A percentile compares a stretch with the other conserved stretches of the same genome.
Conservation (phyloP, 345 rosid genomes). For the Noccaea bulbosa region DNA sequence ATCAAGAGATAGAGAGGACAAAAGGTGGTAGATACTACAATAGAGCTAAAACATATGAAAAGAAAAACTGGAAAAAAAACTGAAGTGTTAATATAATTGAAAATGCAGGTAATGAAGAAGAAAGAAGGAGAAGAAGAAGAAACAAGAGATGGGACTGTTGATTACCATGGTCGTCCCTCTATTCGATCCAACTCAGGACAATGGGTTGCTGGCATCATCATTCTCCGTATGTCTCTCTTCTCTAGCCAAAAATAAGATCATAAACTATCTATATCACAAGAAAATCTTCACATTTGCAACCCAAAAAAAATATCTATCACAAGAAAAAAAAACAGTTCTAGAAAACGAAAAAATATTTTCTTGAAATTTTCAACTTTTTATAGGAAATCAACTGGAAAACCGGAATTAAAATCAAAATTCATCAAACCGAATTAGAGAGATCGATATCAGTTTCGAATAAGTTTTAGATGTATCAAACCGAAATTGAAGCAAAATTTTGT, state of each 20-base stretch:
- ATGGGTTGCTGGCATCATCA: conserved; percentile 83
- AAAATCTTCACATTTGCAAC: not conserved
- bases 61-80: not conserved
- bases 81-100: conserved; percentile 34
- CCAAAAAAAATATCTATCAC: too few species aligned
- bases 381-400: too few species aligned
- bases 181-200: conserved; percentile 65
- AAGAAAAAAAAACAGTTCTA: not conserved
- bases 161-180: conserved; percentile 73
- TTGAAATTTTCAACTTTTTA: not conserved
- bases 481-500: not conserved
- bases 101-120: conserved; percentile 52
- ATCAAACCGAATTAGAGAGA: too few species aligned
- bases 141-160: conserved; percentile 79
- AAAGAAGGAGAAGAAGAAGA: conserved; percentile 47
- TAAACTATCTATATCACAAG: not conserved
- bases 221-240: conserved; percentile 60
- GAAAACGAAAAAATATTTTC: conserved; percentile 13
- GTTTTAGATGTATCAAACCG: not conserved
- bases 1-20: not conserved
- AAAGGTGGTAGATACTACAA: conserved; percentile 10
- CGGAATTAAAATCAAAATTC: too few species aligned
- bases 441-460: too few species aligned
- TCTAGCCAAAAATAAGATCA: not conserved
- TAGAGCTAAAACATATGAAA: not conserved